These are phyloP conservation scores for Candida nonsorbophila DNA, from an alignment of 805 yeast species.

Conservation along the genomic window DNA sequence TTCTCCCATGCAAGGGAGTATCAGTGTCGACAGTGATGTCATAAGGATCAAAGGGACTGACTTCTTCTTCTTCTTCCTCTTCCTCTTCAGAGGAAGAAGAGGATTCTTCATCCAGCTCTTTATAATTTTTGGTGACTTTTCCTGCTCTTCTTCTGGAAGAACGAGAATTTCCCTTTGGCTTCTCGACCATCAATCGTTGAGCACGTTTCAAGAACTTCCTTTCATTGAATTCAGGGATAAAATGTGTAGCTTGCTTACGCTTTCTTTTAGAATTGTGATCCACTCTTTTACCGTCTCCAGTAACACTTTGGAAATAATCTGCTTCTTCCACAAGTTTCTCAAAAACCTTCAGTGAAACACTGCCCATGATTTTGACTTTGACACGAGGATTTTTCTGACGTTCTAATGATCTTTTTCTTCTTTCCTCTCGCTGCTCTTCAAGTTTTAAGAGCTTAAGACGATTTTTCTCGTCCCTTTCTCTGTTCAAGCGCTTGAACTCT, in stretches of 20 bases:
- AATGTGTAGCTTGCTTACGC: slow-evolving; percentile 21
- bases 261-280: slow-evolving; percentile 28
- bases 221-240: slow-evolving; percentile 18
- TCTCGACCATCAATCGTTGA: neutral
- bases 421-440: too few species aligned
- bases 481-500: too few species aligned
- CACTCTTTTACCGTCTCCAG: slow-evolving; percentile 29
- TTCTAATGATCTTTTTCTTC: too few species aligned
- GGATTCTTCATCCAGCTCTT: slow-evolving; percentile 13
- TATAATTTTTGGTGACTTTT: slow-evolving; percentile 7
- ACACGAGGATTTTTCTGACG: too few species aligned
- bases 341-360: too few species aligned
- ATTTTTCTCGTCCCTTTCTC: too few species aligned
- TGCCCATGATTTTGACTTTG: too few species aligned
- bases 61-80: slow-evolving; percentile 20
- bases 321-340: too few species aligned
- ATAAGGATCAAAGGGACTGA: slow-evolving; percentile 37
- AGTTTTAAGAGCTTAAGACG: too few species aligned
- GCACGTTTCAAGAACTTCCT: neutral
- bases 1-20: slow-evolving; percentile 18
- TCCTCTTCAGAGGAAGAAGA: slow-evolving; percentile 10
- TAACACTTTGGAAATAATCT: slow-evolving; percentile 34
- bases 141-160: slow-evolving; percentile 7
- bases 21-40: slow-evolving; percentile 27
- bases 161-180: neutral